phyloP scores from a whole-genome alignment of 495 filamentous ascomycete species.

The Aspergillus asperescens region DNA sequence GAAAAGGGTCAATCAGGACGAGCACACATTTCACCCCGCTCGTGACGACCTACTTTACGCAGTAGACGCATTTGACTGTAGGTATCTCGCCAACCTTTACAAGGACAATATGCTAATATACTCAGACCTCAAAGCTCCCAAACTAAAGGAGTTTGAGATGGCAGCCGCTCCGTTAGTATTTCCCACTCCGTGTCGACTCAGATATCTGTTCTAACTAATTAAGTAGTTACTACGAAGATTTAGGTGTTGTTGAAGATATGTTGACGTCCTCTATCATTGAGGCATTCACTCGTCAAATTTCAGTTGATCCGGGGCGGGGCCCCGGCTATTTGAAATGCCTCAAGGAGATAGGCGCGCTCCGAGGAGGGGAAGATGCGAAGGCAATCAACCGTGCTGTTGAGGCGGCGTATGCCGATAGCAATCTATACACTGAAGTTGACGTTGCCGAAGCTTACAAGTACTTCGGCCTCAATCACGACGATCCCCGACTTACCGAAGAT shows the following conservation, averaged over 20 bases:
- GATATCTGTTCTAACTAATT: constrained; percentile 11
- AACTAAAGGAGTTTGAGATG: constrained; percentile 33
- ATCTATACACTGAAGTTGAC: constrained; percentile 45
- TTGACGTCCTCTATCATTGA: constrained; percentile 32
- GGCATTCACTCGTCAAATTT: constrained; percentile 37
- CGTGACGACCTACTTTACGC: constrained; percentile 35
- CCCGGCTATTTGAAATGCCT: constrained; percentile 35
- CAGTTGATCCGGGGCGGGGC: constrained; percentile 27
- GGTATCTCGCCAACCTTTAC: constrained; percentile 8
- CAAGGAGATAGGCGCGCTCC: constrained; percentile 29
- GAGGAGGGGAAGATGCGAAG: constrained; percentile 32
- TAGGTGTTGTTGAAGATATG: constrained; percentile 44
- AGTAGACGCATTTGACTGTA: constrained; percentile 49
- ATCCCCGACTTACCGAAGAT: constrained; percentile 44
- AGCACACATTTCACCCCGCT: constrained; percentile 28
- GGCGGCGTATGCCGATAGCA: constrained; percentile 36
- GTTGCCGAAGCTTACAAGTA: constrained; percentile 51
- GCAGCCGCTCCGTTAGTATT: constrained; percentile 32
- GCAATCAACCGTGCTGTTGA: constrained; percentile 36
- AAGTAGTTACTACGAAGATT: constrained; percentile 39
- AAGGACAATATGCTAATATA: constrained; percentile 6
- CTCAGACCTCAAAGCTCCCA: constrained; percentile 29
- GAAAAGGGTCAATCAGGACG: constrained; percentile 32
- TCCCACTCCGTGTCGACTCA: not conserved
- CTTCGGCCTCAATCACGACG: constrained; percentile 43